A percentile compares a stretch with the other conserved stretches of the same genome.
Evolutionary conservation across 768 basidiomycete genomes (phyloP).

Genomic region (Lactarius sp.): DNA sequence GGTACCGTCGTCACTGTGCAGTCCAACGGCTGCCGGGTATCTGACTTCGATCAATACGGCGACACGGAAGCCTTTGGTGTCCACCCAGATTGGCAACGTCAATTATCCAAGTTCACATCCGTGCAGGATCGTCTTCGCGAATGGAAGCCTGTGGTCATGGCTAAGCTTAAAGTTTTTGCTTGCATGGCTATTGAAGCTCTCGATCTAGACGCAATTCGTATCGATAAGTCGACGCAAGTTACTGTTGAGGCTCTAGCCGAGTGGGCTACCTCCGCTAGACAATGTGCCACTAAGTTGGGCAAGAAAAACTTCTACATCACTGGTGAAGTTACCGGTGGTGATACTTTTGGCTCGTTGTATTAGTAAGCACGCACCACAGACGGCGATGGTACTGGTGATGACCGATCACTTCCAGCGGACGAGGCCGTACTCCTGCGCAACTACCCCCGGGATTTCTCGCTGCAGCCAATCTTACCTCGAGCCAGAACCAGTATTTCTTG

Average conservation of each 20-base stretch:
- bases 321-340: conserved; percentile 93
- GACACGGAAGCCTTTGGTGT: conserved; percentile 98
- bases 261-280: conserved; percentile 71
- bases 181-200: conserved; percentile 86
- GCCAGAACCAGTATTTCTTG: conserved; percentile 71
- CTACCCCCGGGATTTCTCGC: conserved; percentile 60
- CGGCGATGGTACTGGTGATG: not conserved
- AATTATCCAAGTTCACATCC: conserved; percentile 90
- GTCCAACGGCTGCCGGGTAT: conserved; percentile 67
- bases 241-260: conserved; percentile 73
- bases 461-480: conserved; percentile 61
- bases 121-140: conserved; percentile 95
- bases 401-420: conserved; percentile 49
- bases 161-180: conserved; percentile 69
- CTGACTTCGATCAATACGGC: conserved; percentile 93
- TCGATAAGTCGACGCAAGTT: conserved; percentile 92
- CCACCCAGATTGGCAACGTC: conserved; percentile 90
- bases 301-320: conserved; percentile 89
- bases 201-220: conserved; percentile 90
- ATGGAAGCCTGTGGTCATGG: conserved; percentile 79
- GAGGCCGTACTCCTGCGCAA: conserved; percentile 77
- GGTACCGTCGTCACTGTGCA: conserved; percentile 60
- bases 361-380: conserved; percentile 44
- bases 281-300: conserved; percentile 63
- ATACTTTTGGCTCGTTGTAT: conserved; percentile 84